These are phyloP conservation scores for Eremochloa ophiuroides DNA, from an alignment of 176 grass and related monocot genomes.

Conservation along the genomic window DNA sequence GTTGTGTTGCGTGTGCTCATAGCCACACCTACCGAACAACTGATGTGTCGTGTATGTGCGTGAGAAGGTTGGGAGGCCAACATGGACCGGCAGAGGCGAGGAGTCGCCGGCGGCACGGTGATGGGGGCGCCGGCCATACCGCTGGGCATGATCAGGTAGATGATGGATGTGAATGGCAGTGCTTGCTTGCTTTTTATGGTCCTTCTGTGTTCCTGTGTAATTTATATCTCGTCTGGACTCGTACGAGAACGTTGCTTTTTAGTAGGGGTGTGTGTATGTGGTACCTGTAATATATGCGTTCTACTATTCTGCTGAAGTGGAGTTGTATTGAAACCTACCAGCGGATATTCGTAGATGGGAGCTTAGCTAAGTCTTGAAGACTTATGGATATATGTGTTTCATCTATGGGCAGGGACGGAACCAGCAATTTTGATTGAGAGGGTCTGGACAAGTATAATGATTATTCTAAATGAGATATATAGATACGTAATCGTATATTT, in stretches of 20 bases:
- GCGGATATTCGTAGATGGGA: no score
- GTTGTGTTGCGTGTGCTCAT: no score
- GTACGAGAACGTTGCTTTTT: neutral
- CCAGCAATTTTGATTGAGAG: no score
- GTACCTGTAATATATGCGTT: neutral
- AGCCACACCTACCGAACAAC: no score
- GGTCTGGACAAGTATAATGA: no score
- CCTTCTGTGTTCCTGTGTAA: neutral
- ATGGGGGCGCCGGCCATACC: conserved; percentile 70
- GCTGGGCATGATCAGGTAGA: conserved; percentile 77
- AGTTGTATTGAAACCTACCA: no score
- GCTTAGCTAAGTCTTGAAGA: no score
- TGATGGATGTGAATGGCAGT: neutral
- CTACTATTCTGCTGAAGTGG: neutral
- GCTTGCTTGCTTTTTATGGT: neutral
- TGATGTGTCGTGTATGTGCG: neutral
- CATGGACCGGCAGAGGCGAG: conserved; percentile 66
- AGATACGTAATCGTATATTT: no score
- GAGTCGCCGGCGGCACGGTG: conserved; percentile 32
- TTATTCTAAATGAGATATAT: no score
- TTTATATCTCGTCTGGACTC: neutral
- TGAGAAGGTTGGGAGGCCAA: conserved; percentile 72
- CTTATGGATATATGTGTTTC: no score
- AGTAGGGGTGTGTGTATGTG: neutral
- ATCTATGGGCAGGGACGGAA: no score